Percentiles rank a stretch among this genome's conserved stretches.
Conservation (phyloP, 352 stramenopile genomes). For the Phytopythium litorale region DNA sequence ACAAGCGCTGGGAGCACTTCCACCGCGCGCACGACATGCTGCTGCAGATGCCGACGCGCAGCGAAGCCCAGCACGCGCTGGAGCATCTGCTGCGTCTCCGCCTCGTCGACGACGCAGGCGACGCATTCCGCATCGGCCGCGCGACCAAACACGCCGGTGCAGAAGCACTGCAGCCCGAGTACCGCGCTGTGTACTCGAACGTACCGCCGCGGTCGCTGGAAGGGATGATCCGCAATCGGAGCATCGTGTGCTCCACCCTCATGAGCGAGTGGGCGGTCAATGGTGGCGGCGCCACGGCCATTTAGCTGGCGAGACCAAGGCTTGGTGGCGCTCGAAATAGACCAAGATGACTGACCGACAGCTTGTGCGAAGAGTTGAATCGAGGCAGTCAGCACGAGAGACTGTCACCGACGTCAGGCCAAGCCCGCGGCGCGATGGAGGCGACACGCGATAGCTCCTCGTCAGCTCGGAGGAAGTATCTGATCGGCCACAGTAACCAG, state of each 20-base stretch:
- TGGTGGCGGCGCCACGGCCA: constrained; percentile 13
- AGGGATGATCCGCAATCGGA: constrained; percentile 71
- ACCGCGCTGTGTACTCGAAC: constrained; percentile 68
- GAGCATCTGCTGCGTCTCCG: constrained; percentile 67
- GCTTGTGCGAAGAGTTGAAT: neutral
- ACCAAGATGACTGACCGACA: neutral
- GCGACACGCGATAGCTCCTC: neutral
- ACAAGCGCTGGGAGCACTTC: constrained; percentile 75
- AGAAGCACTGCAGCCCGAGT: constrained; percentile 64
- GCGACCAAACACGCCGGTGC: constrained; percentile 28
- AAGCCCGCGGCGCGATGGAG: neutral
- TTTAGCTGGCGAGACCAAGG: neutral
- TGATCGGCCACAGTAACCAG: constrained; percentile 18
- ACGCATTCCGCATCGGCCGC: constrained; percentile 66
- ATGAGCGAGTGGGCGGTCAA: constrained; percentile 78
- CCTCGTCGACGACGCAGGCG: constrained; percentile 70
- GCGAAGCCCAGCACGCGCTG: constrained; percentile 70
- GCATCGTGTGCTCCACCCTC: constrained; percentile 66
- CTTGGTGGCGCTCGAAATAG: neutral
- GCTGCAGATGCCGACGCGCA: constrained; percentile 51
- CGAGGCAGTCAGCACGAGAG: neutral
- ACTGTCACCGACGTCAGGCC: too few relatives aligned
- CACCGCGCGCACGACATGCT: constrained; percentile 74
- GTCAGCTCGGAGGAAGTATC: constrained; percentile 24
- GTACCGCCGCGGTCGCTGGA: constrained; percentile 67